These are phyloP conservation scores for Thermothelomyces thermophilus DNA, from an alignment of 2,329 filamentous ascomycete genomes.

Conservation along the genomic window DNA sequence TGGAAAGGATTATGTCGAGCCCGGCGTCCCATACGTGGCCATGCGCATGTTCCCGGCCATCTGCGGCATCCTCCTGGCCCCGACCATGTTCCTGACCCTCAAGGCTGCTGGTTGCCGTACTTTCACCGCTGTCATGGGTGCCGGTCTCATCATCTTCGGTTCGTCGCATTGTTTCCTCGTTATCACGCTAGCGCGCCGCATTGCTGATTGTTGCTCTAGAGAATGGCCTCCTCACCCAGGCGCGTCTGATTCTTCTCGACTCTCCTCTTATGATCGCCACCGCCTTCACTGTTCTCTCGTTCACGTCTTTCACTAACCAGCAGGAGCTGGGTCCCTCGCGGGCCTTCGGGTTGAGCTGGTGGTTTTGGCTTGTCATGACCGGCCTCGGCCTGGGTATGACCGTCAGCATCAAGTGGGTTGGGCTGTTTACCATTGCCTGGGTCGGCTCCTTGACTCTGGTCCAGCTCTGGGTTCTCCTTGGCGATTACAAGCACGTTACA, in stretches of 20 bases:
- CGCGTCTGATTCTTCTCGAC: slow-evolving; percentile 90
- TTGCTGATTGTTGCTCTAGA: slow-evolving; percentile 48
- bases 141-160: slow-evolving; percentile 88
- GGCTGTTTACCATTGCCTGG: slow-evolving; percentile 97
- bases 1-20: slow-evolving; percentile 95
- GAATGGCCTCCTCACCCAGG: slow-evolving; percentile 92
- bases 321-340: slow-evolving; percentile 86
- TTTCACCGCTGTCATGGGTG: slow-evolving; percentile 73
- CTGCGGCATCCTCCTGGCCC: slow-evolving; percentile 80
- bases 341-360: slow-evolving; percentile 87
- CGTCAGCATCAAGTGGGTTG: slow-evolving; percentile 97
- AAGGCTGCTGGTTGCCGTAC: slow-evolving; percentile 88
- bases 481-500: slow-evolving; percentile 79
- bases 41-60: slow-evolving; percentile 93
- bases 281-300: slow-evolving; percentile 82
- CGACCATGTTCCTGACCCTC: slow-evolving; percentile 88
- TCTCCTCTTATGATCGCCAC: slow-evolving; percentile 92
- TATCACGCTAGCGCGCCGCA: background rate
- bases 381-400: slow-evolving; percentile 86
- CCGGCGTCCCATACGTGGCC: slow-evolving; percentile 89
- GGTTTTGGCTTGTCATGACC: slow-evolving; percentile 91
- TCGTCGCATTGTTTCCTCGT: slow-evolving; percentile 32
- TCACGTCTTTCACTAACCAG: slow-evolving; percentile 91
- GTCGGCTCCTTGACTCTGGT: slow-evolving; percentile 83
- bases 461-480: slow-evolving; percentile 92